These are phyloP conservation scores for Geranium brycei DNA, from an alignment of 345 rosid species.

Conservation along the genomic window DNA sequence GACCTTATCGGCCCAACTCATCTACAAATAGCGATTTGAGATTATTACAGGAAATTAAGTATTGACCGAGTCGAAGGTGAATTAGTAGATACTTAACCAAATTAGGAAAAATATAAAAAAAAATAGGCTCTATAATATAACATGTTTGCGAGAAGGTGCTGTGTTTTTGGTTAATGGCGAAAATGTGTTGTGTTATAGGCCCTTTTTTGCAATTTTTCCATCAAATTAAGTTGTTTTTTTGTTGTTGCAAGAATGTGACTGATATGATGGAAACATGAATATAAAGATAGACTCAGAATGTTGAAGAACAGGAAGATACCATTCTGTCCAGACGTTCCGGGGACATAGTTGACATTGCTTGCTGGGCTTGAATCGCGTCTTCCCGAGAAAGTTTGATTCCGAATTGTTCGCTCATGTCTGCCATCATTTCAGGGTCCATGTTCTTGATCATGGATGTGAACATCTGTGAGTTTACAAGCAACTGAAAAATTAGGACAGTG, in stretches of 20 bases:
- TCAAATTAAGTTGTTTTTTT: too few relatives aligned
- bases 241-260: too few relatives aligned
- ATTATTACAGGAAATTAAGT: not conserved
- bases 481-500: not conserved
- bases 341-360: constrained; percentile 84
- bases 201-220: too few relatives aligned
- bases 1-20: constrained; percentile 79
- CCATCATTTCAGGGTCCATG: constrained; percentile 91
- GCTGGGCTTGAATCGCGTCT: constrained; percentile 78
- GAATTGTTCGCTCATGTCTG: constrained; percentile 88
- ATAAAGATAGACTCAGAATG: not conserved
- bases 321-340: constrained; percentile 74
- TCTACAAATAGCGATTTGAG: constrained; percentile 28
- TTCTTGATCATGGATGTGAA: constrained; percentile 75
- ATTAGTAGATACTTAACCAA: not conserved
- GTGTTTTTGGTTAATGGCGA: too few relatives aligned
- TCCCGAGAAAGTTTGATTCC: constrained; percentile 73
- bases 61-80: not conserved
- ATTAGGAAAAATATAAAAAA: too few relatives aligned
- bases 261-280: too few relatives aligned
- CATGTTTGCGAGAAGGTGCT: too few relatives aligned
- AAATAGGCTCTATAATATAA: too few relatives aligned
- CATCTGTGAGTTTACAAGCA: constrained; percentile 42
- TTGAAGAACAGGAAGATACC: constrained; percentile 26
- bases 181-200: too few relatives aligned